Base-by-base conservation (phyloP, 129 eudicot genomes). In the Arctium minus region DNA sequence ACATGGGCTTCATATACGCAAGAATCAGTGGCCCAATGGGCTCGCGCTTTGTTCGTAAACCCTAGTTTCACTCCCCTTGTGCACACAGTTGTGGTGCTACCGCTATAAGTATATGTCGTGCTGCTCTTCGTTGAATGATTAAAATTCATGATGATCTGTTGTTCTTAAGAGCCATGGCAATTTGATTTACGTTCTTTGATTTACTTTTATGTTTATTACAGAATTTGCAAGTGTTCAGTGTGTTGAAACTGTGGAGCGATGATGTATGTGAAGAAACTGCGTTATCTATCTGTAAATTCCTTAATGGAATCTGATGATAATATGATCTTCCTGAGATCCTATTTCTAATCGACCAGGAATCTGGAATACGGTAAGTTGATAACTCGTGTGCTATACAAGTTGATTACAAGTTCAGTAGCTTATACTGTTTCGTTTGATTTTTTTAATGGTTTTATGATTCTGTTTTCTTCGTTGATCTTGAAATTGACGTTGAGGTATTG, bases 271-370 rank as follows among this genome's bases (percentile, higher is more conserved):
- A 77, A 73, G 73, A 67, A 77, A 80, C 86, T 84, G 90, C 88
- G 88, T 87, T 87, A 84, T 84, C 88, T 87, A 74, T 88, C 91
- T 85, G 91, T 79, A 48, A 88, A 69, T 48, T 85, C 91, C 87
- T 70, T 56, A 11, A 48, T 0, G 10, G 89, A 86, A 82, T 10
- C 75, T 86, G 89, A 86, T 73, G 89, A 86, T 82, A 67, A 17
- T 82, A 30, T 32, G 36, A 79, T 5, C 77, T 80, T 80, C 44
- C 85, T 85, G 88, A 85, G 84, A 80, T 75, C 78, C 67, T 27
- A 50, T 2, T 0, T 42, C 2, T 29, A 6, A 1, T 27, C 30
- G 30, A 15, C 13, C 36, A 1, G 11, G 70, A 73, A 27, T 37
- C 29, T 29, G 5, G 27, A 9, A 17, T 9, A 5, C 68, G 1